Evolutionary conservation across 805 yeast genomes (phyloP), one percentile per base, ranked within the genome.

Genomic region (Pichia thaimueangensis): DNA sequence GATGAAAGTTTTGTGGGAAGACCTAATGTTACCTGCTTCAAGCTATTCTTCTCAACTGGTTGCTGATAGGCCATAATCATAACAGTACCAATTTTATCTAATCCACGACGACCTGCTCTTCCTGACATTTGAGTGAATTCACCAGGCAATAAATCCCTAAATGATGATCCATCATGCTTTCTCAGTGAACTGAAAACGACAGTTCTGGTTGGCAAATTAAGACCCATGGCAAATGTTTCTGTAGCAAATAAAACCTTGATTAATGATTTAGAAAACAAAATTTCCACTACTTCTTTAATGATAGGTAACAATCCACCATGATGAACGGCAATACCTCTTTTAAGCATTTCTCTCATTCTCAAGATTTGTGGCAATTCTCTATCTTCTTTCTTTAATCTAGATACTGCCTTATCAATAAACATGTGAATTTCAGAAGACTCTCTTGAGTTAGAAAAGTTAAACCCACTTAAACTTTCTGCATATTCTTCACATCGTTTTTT

Each of bases 51-150:
- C 5, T 70, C 69, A 16, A 82, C 53, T 0, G 93, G 86, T 21
- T 76, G 74, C 37, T 74, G 79, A 55, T 82, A 85, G 3, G 94
- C 72, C 94, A 93, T 87, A 6, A 89, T 78, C 48, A 93, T 87
- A 11, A 93, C 98, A 0, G 97, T 91, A 57, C 98, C 98, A 0
- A 85, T 86, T 17, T 79, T 67, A 67, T 93, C 98, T 50, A 93
- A 67, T 28, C 98, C 98, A 69, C 98, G 80, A 66, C 98, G 80
- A 47, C 98, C 98, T 0, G 98, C 98, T 63, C 98, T 76, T 35
- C 98, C 98, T 0, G 97, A 89, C 98, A 93, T 93, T 64, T 91
- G 98, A 0, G 97, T 93, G 59, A 91, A 93, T 60, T 93, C 98
- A 42, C 98, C 98, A 0, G 98, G 96, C 9, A 82, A 71, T 47